Evolutionary conservation across 2,329 filamentous ascomycete genomes (phyloP), one percentile per base, ranked within the genome.

Genomic region (Chrysoporthe puriensis): DNA sequence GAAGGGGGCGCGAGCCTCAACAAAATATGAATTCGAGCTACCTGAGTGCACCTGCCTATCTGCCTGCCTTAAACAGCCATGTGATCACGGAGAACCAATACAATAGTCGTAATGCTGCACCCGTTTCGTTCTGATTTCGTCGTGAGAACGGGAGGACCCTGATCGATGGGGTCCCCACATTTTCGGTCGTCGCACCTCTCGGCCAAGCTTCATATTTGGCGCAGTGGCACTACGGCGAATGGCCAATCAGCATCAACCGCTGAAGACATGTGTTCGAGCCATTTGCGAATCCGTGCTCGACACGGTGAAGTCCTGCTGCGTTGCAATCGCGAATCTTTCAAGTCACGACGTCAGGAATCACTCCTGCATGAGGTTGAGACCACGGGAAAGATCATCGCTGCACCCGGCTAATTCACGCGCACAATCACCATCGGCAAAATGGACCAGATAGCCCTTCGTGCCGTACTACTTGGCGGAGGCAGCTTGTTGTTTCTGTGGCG

Each of bases 231-330:
- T 42, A 32, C 64, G 26, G 26, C 48, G 64, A 60, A 56, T 61
- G 64, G 62, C 65, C 68, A 69, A 69, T 69, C 68, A 69, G 68
- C 61, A 50, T 65, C 65, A 16, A 14, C 43, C 26, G 4, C 65
- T 62, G 36, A 26, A 48, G 40, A 46, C 68, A 69, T 69, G 68
- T 69, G 68, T 69, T 46, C 26, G 40, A 62, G 68, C 68, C 62
- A 67, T 67, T 67, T 64, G 65, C 40, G 54, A 40, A 52, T 40
- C 56, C 44, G 42, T 42, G 40, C 21, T 67, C 57, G 18, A 48
- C 42, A n/a, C 43, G 26, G 26, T 36, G 48, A 8, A 13, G 16
- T 48, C 4, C 44, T 40, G 43, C 44, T 21, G 16, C 36, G 56
- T 14, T 60, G 57, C 57, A 60, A 5, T 40, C 40, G 57, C 46